Evolutionary conservation across 1,284 basidiomycete genomes (phyloP), one percentile per base, ranked within the genome.

Genomic region (Rhodotorula sp.): DNA sequence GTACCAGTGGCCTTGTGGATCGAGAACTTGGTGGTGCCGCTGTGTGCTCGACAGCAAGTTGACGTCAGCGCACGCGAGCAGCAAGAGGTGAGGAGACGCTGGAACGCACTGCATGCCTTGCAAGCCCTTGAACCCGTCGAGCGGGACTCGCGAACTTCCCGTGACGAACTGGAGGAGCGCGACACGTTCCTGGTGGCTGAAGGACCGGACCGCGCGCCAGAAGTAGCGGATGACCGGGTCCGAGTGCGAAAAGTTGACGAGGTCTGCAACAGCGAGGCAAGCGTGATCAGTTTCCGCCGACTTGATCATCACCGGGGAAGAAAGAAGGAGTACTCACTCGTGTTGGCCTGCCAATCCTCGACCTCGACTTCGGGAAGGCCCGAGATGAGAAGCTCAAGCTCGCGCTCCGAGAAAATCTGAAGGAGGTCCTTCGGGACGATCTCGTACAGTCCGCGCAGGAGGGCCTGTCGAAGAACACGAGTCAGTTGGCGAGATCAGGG

Each of bases 181-280:
- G 8, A 95, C 94, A 69, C 94, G 86, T 82, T 99, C 94, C 77
- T 97, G 95, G 63, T 95, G 91, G 77, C 93, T 95, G 84, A 98
- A 98, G 20, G 92, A 95, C 80, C 98, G 94, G 62, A 99, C 87
- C 3, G 95, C 95, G 75, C 96, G 87, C 96, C 96, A 99, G 90
- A 94, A 98, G 95, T 95, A 99, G 46, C 93, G 89, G 70, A 99
- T 91, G 78, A 95, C 93, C 4, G 95, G 91, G 81, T 99, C 95
- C 20, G 80, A 80, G n/a, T 80, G 54, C 68, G 81, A 80, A 79
- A 80, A 83, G 46, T 80, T 80, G 71, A 78, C 78, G 58, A 83
- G 73, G 30, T 71, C 80, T 80, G 68, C 8, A 22, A 4, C 45
- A 20, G 30, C 14, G 6, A 18, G 42, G 64, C 24, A 71, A 14